Base-by-base conservation (phyloP, 352 stramenopile species). In the Phytophthora melonis region DNA sequence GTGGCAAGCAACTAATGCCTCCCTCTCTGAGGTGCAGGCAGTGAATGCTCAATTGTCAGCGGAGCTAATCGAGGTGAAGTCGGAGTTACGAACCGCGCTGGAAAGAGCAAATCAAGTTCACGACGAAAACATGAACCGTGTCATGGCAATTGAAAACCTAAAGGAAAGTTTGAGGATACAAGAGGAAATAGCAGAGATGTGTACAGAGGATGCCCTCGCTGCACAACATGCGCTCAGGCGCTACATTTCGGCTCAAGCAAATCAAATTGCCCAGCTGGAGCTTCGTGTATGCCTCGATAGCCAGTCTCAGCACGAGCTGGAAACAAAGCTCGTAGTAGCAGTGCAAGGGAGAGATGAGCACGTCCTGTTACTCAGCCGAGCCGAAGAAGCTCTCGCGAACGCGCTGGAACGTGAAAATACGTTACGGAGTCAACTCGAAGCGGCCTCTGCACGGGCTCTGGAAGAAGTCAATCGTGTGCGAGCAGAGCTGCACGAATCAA, bases 391-490 rank as follows among this genome's bases (percentile, higher is more conserved):
- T 16, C 45, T 75, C 18, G 43, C 43, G 18, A 70, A n/a, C 61
- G 47, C 50, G 5, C 32, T 63, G 36, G 47, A 25, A 54, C 66
- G 53, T 39, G 62, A 75, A 66, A 68, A 72, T 14, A 5, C 21
- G 18, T n/a, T 78, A 9, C 50, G 58, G 23, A 45, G 14, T 14
- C 66, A 73, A 39, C 52, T 75, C 6, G 32, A 65, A 25, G 47
- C 14, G 5, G 18, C 34, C 13, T 65, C 57, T 59, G 25, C 39
- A 49, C 56, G 23, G 4, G 45, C 65, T 10, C 49, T 62, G 23
- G 39, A 75, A 25, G 66, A 80, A 23, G 53, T 74, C 4, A 74
- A 68, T 57, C 55, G 59, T 47, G 13, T 86, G 9, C 60, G 62
- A 34, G 47, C 54, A 30, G 67, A 81, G 25, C 30, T 83, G 11